phyloP scores from a whole-genome alignment of 768 basidiomycete species.

The Boletus subparvulus region DNA sequence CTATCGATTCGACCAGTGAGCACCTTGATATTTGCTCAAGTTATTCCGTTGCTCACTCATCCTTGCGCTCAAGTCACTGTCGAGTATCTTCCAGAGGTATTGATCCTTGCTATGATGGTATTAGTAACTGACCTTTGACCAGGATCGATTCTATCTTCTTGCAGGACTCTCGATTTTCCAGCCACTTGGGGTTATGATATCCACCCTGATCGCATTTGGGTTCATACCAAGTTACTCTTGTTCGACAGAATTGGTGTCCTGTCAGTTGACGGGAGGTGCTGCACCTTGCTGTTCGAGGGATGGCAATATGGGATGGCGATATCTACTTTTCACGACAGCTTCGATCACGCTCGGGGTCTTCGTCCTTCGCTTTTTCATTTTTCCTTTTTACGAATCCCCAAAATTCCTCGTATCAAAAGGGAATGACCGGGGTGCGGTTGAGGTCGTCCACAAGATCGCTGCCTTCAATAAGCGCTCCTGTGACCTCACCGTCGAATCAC shows the following conservation, averaged over 20 bases:
- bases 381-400: conserved; percentile 17
- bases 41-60: background rate
- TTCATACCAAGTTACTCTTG: conserved; percentile 18
- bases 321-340: conserved; percentile 7
- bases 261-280: conserved; percentile 9
- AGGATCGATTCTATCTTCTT: conserved; percentile 18
- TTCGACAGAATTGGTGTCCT: conserved; percentile 8
- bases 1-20: conserved; percentile 18
- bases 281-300: conserved; percentile 17
- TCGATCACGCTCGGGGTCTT: conserved; percentile 14
- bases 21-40: too few relatives aligned
- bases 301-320: conserved; percentile 23
- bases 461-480: conserved; percentile 9
- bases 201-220: conserved; percentile 6
- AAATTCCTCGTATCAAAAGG: conserved; percentile 15
- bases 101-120: too few relatives aligned
- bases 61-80: background rate
- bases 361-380: conserved; percentile 16
- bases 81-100: conserved; percentile 17
- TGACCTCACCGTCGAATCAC: conserved; percentile 15
- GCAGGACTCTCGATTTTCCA: conserved; percentile 10
- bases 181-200: background rate
- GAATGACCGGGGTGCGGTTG: conserved; percentile 13
- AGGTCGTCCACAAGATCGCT: conserved; percentile 15
- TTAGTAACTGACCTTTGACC: background rate